Percentiles rank a stretch among this genome's conserved stretches.
phyloP scores from a whole-genome alignment of 495 filamentous ascomycete species.

The Lasiosphaeriaceae sp. region DNA sequence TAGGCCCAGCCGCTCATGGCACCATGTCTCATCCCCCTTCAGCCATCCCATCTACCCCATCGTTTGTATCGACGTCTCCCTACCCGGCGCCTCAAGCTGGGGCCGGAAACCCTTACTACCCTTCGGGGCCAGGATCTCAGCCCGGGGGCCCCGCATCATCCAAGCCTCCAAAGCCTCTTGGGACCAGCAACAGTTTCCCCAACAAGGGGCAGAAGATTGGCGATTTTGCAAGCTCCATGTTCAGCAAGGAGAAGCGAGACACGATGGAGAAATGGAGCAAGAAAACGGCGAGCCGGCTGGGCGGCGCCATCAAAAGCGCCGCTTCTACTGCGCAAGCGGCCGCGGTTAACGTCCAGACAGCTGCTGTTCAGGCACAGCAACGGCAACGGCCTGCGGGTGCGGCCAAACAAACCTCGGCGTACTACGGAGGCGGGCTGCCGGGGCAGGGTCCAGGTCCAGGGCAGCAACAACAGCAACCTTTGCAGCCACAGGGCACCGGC shows the following conservation, averaged over 20 bases:
- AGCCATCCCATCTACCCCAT: constrained; percentile 9
- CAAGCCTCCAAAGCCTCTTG: background rate
- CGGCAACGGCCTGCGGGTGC: no score
- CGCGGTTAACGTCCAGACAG: constrained; percentile 9
- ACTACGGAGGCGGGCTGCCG: no score
- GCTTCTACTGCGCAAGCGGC: constrained; percentile 13
- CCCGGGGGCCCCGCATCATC: no score
- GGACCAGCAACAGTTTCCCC: background rate
- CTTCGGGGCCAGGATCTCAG: no score
- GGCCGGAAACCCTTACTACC: background rate
- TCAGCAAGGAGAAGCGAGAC: constrained; percentile 23
- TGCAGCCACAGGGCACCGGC: no score
- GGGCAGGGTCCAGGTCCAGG: background rate
- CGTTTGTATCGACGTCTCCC: background rate
- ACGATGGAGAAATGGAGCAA: constrained; percentile 25
- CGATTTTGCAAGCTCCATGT: constrained; percentile 20
- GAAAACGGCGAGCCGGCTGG: constrained; percentile 22
- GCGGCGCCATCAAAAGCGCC: constrained; percentile 20
- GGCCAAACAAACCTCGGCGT: no score
- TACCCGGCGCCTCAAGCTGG: background rate
- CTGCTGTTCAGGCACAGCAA: constrained; percentile 9
- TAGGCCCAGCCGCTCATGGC: constrained; percentile 1
- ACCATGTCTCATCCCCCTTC: constrained; percentile 2
- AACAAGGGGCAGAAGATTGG: constrained; percentile 12
- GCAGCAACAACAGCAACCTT: background rate